Percentiles rank a stretch among this genome's conserved stretches.
Conservation (phyloP, 2,329 filamentous ascomycete species). For the Podosphaera fusca region DNA sequence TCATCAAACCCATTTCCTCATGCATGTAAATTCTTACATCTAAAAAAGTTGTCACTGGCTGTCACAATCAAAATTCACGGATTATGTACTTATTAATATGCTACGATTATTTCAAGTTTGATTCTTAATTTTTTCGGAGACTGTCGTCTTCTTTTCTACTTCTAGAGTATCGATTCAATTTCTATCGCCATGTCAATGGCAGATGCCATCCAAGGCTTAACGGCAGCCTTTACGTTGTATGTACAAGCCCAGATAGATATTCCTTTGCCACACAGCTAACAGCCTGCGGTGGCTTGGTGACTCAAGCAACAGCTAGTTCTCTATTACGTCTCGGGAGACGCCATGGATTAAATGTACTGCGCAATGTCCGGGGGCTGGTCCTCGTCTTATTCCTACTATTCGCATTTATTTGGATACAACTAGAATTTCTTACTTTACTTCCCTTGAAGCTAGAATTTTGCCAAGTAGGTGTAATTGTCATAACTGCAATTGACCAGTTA, state of each 20-base stretch:
- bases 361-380: conserved; percentile 18
- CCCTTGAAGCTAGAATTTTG: conserved; percentile 8
- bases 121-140: no score
- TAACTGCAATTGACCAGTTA: conserved; percentile 15
- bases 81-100: no score
- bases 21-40: no score
- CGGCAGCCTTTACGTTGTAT: conserved; percentile 17
- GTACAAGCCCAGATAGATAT: conserved; percentile 3
- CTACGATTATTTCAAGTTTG: no score
- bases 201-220: conserved; percentile 14
- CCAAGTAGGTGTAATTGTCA: conserved; percentile 12
- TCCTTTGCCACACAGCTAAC: conserved; percentile 5
- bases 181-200: conserved; percentile 12
- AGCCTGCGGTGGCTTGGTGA: conserved; percentile 14
- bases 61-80: no score
- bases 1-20: no score
- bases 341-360: conserved; percentile 13
- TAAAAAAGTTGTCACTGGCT: no score
- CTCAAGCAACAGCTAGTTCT: conserved; percentile 14
- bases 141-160: no score
- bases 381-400: conserved; percentile 17
- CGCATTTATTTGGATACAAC: conserved; percentile 15
- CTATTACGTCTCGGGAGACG: conserved; percentile 13
- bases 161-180: no score
- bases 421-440: conserved; percentile 15